Evolutionary conservation across 2,329 filamentous ascomycete species (phyloP).

Genomic region (Didymella glomerata): DNA sequence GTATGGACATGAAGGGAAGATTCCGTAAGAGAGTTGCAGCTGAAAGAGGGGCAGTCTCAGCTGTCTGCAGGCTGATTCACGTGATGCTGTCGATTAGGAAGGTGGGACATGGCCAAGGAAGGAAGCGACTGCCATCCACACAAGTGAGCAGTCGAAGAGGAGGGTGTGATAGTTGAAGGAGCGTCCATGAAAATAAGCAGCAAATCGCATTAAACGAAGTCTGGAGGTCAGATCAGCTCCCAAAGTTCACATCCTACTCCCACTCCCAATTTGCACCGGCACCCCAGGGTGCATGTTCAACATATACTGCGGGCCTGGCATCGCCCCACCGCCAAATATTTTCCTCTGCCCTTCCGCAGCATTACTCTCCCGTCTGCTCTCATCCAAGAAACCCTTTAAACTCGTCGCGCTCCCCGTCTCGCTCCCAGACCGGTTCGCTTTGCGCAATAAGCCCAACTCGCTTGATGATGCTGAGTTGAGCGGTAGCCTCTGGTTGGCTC

Average conservation of each 20-base stretch:
- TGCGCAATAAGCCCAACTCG: slow-evolving; percentile 28
- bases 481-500: slow-evolving; percentile 21
- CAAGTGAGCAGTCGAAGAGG: too few species aligned
- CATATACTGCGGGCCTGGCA: slow-evolving; percentile 50
- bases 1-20: too few species aligned
- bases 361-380: slow-evolving; percentile 22
- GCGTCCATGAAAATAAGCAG: too few species aligned
- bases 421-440: slow-evolving; percentile 22
- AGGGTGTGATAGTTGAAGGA: too few species aligned
- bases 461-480: slow-evolving; percentile 34
- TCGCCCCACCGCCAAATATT: slow-evolving; percentile 43
- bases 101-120: too few species aligned
- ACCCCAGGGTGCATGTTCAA: slow-evolving; percentile 52
- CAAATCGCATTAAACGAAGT: too few species aligned
- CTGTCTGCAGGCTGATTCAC: too few species aligned
- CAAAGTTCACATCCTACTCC: slow-evolving; percentile 1
- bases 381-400: slow-evolving; percentile 20
- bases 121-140: too few species aligned
- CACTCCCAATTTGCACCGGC: slow-evolving; percentile 36
- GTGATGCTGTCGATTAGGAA: too few species aligned
- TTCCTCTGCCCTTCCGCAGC: background rate
- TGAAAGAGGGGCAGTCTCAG: too few species aligned
- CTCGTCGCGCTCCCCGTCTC: slow-evolving; percentile 20
- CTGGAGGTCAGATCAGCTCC: too few species aligned
- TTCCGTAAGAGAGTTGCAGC: too few species aligned